Evolutionary conservation across 495 filamentous ascomycete genomes (phyloP), one percentile per base, ranked within the genome.

Genomic region (Cercophora sp.): DNA sequence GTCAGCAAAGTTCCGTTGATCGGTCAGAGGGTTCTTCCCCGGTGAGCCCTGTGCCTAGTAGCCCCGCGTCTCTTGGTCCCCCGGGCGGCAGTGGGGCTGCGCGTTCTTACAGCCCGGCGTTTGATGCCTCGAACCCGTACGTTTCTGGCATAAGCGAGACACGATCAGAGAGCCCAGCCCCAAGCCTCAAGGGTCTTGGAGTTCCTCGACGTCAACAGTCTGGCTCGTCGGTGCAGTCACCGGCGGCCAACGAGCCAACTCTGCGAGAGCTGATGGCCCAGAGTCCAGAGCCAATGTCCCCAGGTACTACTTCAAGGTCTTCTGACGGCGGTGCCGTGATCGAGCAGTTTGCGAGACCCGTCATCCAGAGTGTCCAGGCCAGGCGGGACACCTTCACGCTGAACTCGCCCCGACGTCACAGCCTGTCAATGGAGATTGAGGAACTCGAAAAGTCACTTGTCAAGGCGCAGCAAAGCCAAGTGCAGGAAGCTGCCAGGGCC

Each of bases 381-480:
- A 70, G 65, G 53, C 69, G 75, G 23, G 71, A 78, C 32, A 76
- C 73, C 1, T 34, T 72, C 16, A 63, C 67, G 3, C 54, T 69
- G 4, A 59, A 54, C 43, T 51, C 60, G 0, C 59, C 66, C 8
- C 57, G 64, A 11, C 60, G 69, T 18, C 64, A 65, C 9, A 78
- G 75, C 40, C 42, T 76, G 43, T 69, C 70, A 10, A 75, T 72
- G 69, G 68, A 62, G 48, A 69, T 75, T n/a, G 75, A 78, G 46
- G 67, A 72, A 42, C 46, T 70, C 2, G 71, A 67, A 42, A 63
- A 63, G 46, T 58, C 56, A 2, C 58, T 67, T 4, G 23, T 66
- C 29, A 45, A 32, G 8, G 60, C 60, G 20, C 60, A 66, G 46
- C 41, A 57, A 11, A 27, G 29, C 0, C 32, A 34, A 16, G 29